Evolutionary conservation across 2,329 filamentous ascomycete genomes (phyloP).

Genomic region (Colletotrichum somersetense): DNA sequence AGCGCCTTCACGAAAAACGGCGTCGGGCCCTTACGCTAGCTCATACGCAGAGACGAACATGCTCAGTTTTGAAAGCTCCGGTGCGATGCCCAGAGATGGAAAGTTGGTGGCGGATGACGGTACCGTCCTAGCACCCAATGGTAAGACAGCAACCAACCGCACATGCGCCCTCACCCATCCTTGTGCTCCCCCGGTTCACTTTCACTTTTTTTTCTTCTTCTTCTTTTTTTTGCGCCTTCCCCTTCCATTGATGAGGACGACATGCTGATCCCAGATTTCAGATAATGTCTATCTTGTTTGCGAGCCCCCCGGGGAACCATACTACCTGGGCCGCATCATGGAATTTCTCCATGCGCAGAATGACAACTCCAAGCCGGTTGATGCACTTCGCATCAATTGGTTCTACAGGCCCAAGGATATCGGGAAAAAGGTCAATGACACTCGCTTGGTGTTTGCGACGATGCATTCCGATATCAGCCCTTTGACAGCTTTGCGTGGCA

Average conservation of each 20-base stretch:
- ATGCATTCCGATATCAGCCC: conserved; percentile 99
- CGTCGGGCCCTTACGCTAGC: conserved; percentile 48
- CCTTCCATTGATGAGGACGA: conserved; percentile 14
- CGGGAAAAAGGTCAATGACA: conserved; percentile 90
- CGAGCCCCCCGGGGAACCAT: conserved; percentile 96
- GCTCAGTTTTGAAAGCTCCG: conserved; percentile 84
- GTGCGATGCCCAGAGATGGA: conserved; percentile 77
- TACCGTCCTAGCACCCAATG: conserved; percentile 84
- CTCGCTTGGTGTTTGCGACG: conserved; percentile 90
- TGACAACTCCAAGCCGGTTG: conserved; percentile 78
- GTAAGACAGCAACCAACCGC: conserved; percentile 66
- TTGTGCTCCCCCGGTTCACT: neutral
- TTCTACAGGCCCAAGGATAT: conserved; percentile 98
- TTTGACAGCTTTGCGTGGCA: conserved; percentile 90
- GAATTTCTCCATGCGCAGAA: conserved; percentile 91
- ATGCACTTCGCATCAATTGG: conserved; percentile 95
- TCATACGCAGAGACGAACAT: conserved; percentile 80
- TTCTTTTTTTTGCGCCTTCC: conserved; percentile 1
- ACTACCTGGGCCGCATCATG: conserved; percentile 98
- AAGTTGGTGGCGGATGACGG: conserved; percentile 92
- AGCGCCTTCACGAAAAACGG: conserved; percentile 53
- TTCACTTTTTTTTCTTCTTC: neutral
- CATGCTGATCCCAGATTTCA: conserved; percentile 52
- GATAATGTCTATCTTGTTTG: conserved; percentile 94
- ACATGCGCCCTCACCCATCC: conserved; percentile 26